Conservation (phyloP, 495 filamentous ascomycete species). For the Rhizodiscina lignyota region DNA sequence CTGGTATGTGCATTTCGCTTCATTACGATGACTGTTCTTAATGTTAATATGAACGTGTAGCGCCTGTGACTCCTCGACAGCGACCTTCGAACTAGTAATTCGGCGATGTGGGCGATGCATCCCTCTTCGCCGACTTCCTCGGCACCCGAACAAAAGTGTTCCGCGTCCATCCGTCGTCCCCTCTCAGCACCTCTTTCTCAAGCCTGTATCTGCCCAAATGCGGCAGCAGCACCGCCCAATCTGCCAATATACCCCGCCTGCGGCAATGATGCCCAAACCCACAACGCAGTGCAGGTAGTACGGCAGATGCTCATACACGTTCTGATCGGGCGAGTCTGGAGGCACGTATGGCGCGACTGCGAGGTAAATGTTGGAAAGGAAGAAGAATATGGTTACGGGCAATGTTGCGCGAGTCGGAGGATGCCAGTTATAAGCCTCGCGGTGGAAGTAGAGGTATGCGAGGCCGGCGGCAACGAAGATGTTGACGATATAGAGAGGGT, state of each 20-base stretch:
- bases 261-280: conserved; percentile 28
- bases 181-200: too few species aligned
- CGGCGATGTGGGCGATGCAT: too few species aligned
- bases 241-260: conserved; percentile 33
- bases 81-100: too few species aligned
- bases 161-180: too few species aligned
- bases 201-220: too few species aligned
- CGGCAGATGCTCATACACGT: conserved; percentile 35
- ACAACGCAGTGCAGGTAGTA: conserved; percentile 36
- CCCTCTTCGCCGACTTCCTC: too few species aligned
- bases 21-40: too few species aligned
- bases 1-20: too few species aligned
- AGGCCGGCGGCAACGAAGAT: conserved; percentile 40
- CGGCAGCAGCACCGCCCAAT: too few species aligned
- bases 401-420: conserved; percentile 26
- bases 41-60: too few species aligned
- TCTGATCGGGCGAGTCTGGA: conserved; percentile 22
- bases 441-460: conserved; percentile 37
- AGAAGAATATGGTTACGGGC: conserved; percentile 27
- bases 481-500: conserved; percentile 44
- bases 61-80: too few species aligned
- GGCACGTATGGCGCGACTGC: conserved; percentile 33
- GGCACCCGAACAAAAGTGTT: too few species aligned
- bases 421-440: conserved; percentile 22
- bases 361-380: conserved; percentile 32